These are phyloP conservation scores for Chamaenerion angustifolium DNA, from an alignment of 345 rosid genomes.

Conservation along the genomic window DNA sequence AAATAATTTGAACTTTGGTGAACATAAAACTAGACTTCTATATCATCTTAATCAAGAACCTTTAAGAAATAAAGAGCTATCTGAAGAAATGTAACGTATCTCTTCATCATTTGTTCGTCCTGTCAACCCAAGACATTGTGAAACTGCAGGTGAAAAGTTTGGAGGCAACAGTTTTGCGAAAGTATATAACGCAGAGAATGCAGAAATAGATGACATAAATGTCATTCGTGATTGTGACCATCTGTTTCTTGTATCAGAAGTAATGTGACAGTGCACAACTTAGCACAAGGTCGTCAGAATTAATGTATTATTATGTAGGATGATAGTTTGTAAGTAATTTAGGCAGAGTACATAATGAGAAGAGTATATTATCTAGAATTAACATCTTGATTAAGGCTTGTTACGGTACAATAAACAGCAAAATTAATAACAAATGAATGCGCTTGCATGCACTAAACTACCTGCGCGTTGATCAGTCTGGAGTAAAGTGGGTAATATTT, in stretches of 20 bases:
- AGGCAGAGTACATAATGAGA: slow-evolving; percentile 13
- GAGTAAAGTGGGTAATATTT: no score
- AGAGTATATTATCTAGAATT: not conserved
- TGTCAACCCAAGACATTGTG: slow-evolving; percentile 22
- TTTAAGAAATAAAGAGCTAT: no score
- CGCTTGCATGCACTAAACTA: not conserved
- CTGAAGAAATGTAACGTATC: no score
- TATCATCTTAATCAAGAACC: not conserved
- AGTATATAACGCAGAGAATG: slow-evolving; percentile 47
- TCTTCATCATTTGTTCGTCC: slow-evolving; percentile 7
- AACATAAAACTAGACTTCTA: no score
- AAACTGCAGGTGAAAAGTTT: slow-evolving; percentile 72
- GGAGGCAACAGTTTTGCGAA: slow-evolving; percentile 42
- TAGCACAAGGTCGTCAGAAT: slow-evolving; percentile 12
- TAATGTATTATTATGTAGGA: not conserved
- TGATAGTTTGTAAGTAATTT: slow-evolving; percentile 16
- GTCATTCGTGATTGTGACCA: slow-evolving; percentile 93
- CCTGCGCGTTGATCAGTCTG: no score
- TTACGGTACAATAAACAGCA: not conserved
- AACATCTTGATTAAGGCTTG: not conserved
- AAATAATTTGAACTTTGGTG: no score
- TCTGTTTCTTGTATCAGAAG: slow-evolving; percentile 47
- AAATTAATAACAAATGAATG: not conserved
- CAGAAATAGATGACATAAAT: slow-evolving; percentile 63
- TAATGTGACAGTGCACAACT: slow-evolving; percentile 16